Evolutionary conservation across 805 yeast genomes (phyloP).

Genomic region (Nakazawaea sp.): DNA sequence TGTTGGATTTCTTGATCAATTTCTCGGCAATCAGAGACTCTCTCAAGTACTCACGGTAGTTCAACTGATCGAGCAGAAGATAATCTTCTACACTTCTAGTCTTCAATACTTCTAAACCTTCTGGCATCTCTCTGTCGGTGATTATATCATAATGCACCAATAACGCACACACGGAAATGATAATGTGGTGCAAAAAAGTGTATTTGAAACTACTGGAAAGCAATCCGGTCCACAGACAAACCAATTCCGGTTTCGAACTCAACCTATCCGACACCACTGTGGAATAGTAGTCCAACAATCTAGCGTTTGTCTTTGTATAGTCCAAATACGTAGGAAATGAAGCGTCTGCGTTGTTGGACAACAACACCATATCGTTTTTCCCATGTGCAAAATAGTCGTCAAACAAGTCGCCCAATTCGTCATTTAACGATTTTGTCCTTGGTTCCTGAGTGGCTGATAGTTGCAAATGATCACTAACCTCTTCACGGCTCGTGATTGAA

Average conservation of each 20-base stretch:
- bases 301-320: constrained; percentile 4
- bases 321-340: constrained; percentile 7
- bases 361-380: neutral
- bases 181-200: constrained; percentile 4
- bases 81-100: constrained; percentile 2
- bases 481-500: no score
- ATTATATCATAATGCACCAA: constrained; percentile 1
- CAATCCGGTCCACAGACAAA: constrained; percentile 1
- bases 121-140: neutral
- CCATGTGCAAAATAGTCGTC: neutral
- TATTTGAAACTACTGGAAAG: constrained; percentile 1
- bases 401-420: no score
- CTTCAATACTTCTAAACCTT: neutral
- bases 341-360: constrained; percentile 4
- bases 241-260: neutral
- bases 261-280: neutral
- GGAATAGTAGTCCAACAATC: constrained; percentile 2
- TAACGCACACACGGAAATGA: neutral
- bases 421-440: no score
- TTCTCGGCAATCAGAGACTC: neutral
- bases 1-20: neutral
- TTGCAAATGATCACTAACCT: no score
- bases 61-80: constrained; percentile 3
- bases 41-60: neutral
- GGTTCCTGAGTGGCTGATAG: no score